Conservation (phyloP, 2,329 filamentous ascomycete species). For the Botryosphaeria agaves region DNA sequence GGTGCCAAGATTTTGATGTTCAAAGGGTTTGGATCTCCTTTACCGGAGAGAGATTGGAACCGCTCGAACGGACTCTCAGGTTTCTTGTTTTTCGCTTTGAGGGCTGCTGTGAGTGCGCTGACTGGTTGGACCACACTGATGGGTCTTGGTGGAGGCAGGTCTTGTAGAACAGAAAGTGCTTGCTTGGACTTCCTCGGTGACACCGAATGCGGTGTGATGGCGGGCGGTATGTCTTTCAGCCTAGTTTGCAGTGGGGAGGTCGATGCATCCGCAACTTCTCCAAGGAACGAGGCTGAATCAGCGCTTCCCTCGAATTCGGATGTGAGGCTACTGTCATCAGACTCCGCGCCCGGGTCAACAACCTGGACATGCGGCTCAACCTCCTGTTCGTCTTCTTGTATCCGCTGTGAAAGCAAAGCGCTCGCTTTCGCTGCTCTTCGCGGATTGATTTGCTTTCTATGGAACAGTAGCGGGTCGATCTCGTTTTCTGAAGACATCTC, state of each 20-base stretch:
- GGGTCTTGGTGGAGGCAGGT: conserved; percentile 54
- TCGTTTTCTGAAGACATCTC: conserved; percentile 75
- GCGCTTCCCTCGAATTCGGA: conserved; percentile 23
- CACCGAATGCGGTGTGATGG: conserved; percentile 24
- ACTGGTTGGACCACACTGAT: conserved; percentile 54
- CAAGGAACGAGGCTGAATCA: conserved; percentile 55
- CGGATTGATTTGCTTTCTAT: conserved; percentile 43
- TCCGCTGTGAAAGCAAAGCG: conserved; percentile 35
- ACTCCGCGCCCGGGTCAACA: conserved; percentile 18
- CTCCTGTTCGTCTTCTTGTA: conserved; percentile 29
- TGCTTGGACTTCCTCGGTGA: conserved; percentile 48
- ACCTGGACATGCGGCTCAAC: conserved; percentile 14
- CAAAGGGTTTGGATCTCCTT: conserved; percentile 61
- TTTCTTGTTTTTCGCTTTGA: conserved; percentile 56
- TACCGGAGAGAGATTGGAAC: conserved; percentile 60
- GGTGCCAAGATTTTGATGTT: conserved; percentile 63
- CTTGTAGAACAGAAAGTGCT: conserved; percentile 39
- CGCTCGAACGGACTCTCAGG: conserved; percentile 55
- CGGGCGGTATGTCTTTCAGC: conserved; percentile 22
- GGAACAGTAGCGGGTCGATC: conserved; percentile 48
- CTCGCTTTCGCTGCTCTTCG: conserved; percentile 38
- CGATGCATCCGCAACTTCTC: conserved; percentile 44
- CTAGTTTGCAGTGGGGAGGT: conserved; percentile 30
- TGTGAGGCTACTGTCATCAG: conserved; percentile 18
- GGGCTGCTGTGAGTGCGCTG: conserved; percentile 52